These are phyloP conservation scores for Komagataella pastoris DNA, from an alignment of 805 yeast species.

Conservation along the genomic window DNA sequence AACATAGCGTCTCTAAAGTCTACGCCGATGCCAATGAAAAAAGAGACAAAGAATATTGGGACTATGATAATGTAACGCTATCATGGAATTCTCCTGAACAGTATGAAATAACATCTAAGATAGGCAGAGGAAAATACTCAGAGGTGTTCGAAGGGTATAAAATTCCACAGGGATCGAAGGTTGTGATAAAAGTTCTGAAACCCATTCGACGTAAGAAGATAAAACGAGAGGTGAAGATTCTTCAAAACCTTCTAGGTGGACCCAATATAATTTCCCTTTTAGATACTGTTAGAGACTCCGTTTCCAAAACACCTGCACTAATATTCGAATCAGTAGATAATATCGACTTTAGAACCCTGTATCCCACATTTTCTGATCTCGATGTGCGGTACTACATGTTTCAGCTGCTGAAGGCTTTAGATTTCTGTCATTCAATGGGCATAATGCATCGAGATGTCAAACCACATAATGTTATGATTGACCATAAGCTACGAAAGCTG, in stretches of 20 bases:
- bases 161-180: slow-evolving; percentile 40
- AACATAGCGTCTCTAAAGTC: slow-evolving; percentile 44
- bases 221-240: slow-evolving; percentile 77
- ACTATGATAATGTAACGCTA: slow-evolving; percentile 40
- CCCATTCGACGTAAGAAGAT: slow-evolving; percentile 92
- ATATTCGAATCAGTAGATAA: slow-evolving; percentile 79
- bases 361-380: slow-evolving; percentile 61
- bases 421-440: slow-evolving; percentile 86
- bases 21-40: slow-evolving; percentile 68
- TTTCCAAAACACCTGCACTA: slow-evolving; percentile 75
- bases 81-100: slow-evolving; percentile 80
- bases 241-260: slow-evolving; percentile 76
- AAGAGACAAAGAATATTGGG: slow-evolving; percentile 80
- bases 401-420: slow-evolving; percentile 71
- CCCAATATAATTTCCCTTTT: slow-evolving; percentile 64
- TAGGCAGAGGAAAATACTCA: slow-evolving; percentile 89
- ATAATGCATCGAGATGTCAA: slow-evolving; percentile 92
- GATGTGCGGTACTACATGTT: slow-evolving; percentile 79
- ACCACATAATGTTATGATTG: slow-evolving; percentile 91
- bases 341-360: slow-evolving; percentile 74
- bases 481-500: slow-evolving; percentile 46
- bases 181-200: slow-evolving; percentile 84
- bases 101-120: slow-evolving; percentile 72
- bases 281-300: slow-evolving; percentile 82
- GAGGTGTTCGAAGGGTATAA: slow-evolving; percentile 86